Conservation (phyloP, 2,329 filamentous ascomycete genomes). For the Lachnellula subtilissima region DNA sequence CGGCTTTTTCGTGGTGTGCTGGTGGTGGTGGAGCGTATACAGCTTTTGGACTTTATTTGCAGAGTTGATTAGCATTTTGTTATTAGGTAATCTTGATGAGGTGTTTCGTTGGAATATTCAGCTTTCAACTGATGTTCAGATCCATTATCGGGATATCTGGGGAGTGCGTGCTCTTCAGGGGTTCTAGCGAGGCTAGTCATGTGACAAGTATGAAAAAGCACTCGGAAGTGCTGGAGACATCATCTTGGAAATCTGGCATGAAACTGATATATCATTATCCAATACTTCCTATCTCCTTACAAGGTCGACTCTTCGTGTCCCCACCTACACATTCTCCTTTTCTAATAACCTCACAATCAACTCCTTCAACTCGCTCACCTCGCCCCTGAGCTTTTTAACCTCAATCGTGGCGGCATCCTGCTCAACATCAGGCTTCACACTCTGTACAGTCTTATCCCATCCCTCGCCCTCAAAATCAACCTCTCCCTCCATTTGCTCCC, state of each 20-base stretch:
- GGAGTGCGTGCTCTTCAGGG: background rate
- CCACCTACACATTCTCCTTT: conserved; percentile 11
- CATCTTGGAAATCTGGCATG: background rate
- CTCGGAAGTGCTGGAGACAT: background rate
- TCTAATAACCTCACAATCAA: conserved; percentile 24
- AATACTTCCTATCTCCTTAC: background rate
- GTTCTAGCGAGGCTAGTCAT: background rate
- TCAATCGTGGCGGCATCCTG: conserved; percentile 73
- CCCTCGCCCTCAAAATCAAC: conserved; percentile 78
- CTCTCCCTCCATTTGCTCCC: conserved; percentile 74
- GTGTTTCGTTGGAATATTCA: background rate
- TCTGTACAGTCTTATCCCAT: conserved; percentile 75
- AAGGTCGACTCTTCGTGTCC: background rate
- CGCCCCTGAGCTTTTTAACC: conserved; percentile 51
- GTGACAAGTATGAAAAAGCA: background rate
- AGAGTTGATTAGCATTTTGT: no score
- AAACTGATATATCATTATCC: background rate
- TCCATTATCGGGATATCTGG: background rate
- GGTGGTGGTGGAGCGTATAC: no score
- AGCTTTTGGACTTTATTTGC: no score
- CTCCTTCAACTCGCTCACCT: conserved; percentile 53
- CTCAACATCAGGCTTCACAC: conserved; percentile 76
- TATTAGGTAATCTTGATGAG: no score
- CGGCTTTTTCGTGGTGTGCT: no score
- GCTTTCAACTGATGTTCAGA: background rate